A percentile compares a stretch with the other conserved stretches of the same genome.
Conservation (phyloP, 768 basidiomycete species). For the Xanthoconium stramineum region DNA sequence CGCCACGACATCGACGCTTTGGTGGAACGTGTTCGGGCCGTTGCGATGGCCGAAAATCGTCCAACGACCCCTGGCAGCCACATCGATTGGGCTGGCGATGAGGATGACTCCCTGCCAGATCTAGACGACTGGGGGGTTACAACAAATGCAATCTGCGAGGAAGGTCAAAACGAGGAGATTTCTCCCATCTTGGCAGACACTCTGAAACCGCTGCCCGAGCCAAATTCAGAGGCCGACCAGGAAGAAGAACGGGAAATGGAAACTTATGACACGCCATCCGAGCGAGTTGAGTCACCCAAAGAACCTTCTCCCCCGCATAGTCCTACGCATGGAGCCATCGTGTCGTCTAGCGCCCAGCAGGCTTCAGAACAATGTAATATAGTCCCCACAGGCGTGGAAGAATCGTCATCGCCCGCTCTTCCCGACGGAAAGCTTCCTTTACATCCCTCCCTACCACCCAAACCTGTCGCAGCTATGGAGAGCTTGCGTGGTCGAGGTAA, state of each 20-base stretch:
- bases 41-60: conserved; percentile 65
- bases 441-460: conserved; percentile 48
- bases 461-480: conserved; percentile 35
- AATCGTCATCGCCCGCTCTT: conserved; percentile 4
- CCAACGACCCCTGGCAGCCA: conserved; percentile 74
- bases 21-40: conserved; percentile 72
- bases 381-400: conserved; percentile 8
- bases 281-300: conserved; percentile 5
- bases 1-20: conserved; percentile 69
- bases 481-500: conserved; percentile 10
- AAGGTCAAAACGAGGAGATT: conserved; percentile 42
- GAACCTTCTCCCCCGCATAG: conserved; percentile 7
- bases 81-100: conserved; percentile 88
- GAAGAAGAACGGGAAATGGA: conserved; percentile 24
- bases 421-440: conserved; percentile 25
- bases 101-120: conserved; percentile 77
- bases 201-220: conserved; percentile 57
- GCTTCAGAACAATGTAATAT: conserved; percentile 20
- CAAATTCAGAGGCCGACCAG: conserved; percentile 26
- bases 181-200: conserved; percentile 69
- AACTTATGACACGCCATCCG: conserved; percentile 11
- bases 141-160: conserved; percentile 30
- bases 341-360: conserved; percentile 4
- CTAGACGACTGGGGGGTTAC: conserved; percentile 83
- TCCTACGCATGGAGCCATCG: conserved; percentile 1